Evolutionary conservation across 345 rosid genomes (phyloP).

Genomic region (Gossypium longicalyx): DNA sequence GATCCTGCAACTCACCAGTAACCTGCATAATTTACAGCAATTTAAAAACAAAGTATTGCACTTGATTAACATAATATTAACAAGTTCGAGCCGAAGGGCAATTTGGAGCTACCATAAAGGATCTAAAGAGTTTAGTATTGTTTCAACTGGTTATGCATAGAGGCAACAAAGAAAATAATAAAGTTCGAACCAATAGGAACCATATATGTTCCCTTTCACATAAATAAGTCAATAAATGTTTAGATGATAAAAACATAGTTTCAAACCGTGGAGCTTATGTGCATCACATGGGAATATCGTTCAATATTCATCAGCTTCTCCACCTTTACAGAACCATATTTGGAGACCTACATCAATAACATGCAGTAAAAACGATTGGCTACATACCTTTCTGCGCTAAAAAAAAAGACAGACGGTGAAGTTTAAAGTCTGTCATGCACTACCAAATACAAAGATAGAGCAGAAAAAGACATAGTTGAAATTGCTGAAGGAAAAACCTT

Average conservation of each 20-base stretch:
- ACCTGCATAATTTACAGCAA: conserved; percentile 39
- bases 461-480: background rate
- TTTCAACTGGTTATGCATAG: background rate
- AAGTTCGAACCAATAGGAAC: background rate
- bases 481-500: conserved; percentile 36
- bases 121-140: background rate
- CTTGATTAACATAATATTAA: background rate
- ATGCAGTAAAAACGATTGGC: background rate
- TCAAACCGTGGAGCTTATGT: conserved; percentile 90
- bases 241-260: background rate
- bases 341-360: conserved; percentile 50
- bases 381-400: background rate
- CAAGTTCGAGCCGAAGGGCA: background rate
- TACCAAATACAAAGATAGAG: background rate
- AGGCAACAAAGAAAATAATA: background rate
- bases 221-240: background rate
- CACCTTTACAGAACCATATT: conserved; percentile 75
- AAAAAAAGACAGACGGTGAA: conserved; percentile 1
- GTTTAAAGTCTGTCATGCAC: background rate
- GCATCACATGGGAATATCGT: conserved; percentile 91
- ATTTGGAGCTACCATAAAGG: background rate
- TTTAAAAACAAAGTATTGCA: background rate
- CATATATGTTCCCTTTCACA: background rate
- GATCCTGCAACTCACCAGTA: conserved; percentile 70
- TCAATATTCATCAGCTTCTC: conserved; percentile 90